A percentile compares a stretch with the other conserved stretches of the same genome.
Conservation (phyloP, 345 rosid species). For the Cardamine occulta region DNA sequence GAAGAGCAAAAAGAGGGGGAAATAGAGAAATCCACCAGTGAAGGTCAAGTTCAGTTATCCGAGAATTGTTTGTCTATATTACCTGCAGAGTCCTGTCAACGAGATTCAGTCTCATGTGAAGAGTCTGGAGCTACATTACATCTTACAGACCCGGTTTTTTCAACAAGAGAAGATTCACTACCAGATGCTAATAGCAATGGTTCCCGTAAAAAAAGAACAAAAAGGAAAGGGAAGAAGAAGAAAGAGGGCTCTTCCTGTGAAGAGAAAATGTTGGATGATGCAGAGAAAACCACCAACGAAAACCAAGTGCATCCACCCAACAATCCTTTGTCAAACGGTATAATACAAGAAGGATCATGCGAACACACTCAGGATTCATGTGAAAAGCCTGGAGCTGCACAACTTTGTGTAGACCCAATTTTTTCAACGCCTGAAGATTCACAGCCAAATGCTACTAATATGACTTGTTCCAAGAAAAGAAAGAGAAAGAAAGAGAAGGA, state of each 20-base stretch:
- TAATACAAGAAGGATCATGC: constrained; percentile 7
- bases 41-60: constrained; percentile 4
- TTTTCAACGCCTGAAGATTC: neutral
- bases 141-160: neutral
- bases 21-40: constrained; percentile 9
- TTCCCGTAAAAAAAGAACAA: neutral
- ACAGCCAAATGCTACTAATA: constrained; percentile 19
- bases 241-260: constrained; percentile 8
- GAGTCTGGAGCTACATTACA: constrained; percentile 21
- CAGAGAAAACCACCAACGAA: constrained; percentile 16
- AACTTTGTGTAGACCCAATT: neutral
- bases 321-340: neutral
- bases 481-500: constrained; percentile 14
- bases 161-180: constrained; percentile 8
- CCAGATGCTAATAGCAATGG: constrained; percentile 3
- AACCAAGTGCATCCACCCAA: neutral
- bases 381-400: constrained; percentile 28
- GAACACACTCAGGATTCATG: neutral
- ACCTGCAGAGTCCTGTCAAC: constrained; percentile 16
- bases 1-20: neutral
- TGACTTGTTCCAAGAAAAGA: constrained; percentile 25
- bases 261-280: constrained; percentile 15
- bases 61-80: neutral
- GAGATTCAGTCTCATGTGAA: constrained; percentile 1
- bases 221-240: constrained; percentile 18